phyloP scores from a whole-genome alignment of 2,329 filamentous ascomycete genomes.

The Penicillium thymicola region DNA sequence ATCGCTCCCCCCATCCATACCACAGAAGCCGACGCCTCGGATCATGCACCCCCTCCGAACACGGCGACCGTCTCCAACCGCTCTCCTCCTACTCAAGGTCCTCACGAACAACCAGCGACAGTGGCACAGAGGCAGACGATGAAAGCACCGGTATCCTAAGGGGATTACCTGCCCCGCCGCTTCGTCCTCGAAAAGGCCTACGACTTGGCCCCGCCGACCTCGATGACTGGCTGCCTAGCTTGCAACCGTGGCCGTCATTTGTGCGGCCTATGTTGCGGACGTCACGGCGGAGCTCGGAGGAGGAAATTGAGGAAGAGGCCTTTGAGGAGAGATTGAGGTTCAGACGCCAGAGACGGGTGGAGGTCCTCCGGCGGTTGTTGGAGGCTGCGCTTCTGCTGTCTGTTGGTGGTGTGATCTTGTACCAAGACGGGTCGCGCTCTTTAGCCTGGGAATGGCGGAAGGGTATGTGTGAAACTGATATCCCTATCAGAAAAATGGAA shows the following conservation, averaged over 20 bases:
- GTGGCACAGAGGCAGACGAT: conserved; percentile 92
- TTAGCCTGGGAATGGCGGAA: conserved; percentile 38
- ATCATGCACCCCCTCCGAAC: conserved; percentile 44
- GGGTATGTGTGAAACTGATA: conserved; percentile 28
- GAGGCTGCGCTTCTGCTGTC: conserved; percentile 55
- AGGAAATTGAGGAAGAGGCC: conserved; percentile 26
- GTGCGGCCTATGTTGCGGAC: conserved; percentile 14
- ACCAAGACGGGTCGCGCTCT: conserved; percentile 30
- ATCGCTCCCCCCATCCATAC: conserved; percentile 67
- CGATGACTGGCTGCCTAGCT: conserved; percentile 30
- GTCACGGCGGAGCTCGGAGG: conserved; percentile 33
- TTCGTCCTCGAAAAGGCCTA: conserved; percentile 74
- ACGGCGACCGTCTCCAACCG: conserved; percentile 33
- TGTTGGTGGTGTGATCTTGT: conserved; percentile 47
- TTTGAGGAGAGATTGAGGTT: conserved; percentile 24
- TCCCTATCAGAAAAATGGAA: background rate
- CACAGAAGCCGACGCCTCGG: conserved; percentile 60
- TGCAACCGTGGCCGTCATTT: conserved; percentile 34
- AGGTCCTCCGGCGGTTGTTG: conserved; percentile 48
- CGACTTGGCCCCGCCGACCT: conserved; percentile 33
- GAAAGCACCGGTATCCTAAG: conserved; percentile 74
- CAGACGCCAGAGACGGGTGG: conserved; percentile 37
- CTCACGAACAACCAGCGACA: conserved; percentile 70
- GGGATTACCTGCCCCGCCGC: conserved; percentile 75
- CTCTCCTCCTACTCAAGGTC: conserved; percentile 43